Conservation (phyloP, 2,329 filamentous ascomycete genomes). For the Diaporthe ampelina region DNA sequence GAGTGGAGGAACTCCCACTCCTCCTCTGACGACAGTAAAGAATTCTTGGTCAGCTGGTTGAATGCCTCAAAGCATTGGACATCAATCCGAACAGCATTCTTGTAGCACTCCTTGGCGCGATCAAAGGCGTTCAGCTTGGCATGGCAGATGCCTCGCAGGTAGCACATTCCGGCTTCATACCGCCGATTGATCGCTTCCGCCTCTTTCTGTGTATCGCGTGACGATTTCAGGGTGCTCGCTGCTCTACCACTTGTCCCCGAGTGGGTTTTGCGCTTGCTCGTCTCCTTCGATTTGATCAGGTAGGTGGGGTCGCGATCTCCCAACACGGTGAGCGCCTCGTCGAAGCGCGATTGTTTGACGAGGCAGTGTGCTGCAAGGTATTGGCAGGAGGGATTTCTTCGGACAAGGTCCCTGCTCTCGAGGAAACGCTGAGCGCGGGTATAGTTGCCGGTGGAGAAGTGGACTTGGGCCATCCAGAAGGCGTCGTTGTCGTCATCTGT, state of each 20-base stretch:
- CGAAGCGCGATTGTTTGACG: slow-evolving; percentile 90
- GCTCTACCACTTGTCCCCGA: slow-evolving; percentile 54
- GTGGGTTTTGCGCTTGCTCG: slow-evolving; percentile 78
- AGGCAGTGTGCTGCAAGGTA: slow-evolving; percentile 96
- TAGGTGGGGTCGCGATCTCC: slow-evolving; percentile 96
- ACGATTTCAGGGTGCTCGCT: slow-evolving; percentile 35
- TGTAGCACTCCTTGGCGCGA: slow-evolving; percentile 97
- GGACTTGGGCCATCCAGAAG: slow-evolving; percentile 98
- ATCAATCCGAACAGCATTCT: slow-evolving; percentile 95
- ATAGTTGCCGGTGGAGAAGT: slow-evolving; percentile 96
- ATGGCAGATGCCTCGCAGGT: slow-evolving; percentile 91
- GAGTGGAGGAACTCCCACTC: slow-evolving; percentile 92
- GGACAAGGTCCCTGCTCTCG: slow-evolving; percentile 84
- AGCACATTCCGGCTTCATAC: slow-evolving; percentile 98
- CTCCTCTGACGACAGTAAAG: slow-evolving; percentile 86
- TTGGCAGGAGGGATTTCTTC: slow-evolving; percentile 86
- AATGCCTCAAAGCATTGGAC: slow-evolving; percentile 99
- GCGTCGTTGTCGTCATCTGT: slow-evolving; percentile 93
- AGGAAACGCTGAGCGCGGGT: slow-evolving; percentile 91
- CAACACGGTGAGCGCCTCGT: slow-evolving; percentile 87
- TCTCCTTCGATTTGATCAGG: slow-evolving; percentile 74
- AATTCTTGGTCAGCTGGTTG: slow-evolving; percentile 97
- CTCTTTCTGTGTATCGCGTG: slow-evolving; percentile 53
- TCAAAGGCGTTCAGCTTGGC: slow-evolving; percentile 98
- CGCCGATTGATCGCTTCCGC: slow-evolving; percentile 83